Evolutionary conservation across 495 filamentous ascomycete genomes (phyloP).

Genomic region (Geoglossum glabrum): DNA sequence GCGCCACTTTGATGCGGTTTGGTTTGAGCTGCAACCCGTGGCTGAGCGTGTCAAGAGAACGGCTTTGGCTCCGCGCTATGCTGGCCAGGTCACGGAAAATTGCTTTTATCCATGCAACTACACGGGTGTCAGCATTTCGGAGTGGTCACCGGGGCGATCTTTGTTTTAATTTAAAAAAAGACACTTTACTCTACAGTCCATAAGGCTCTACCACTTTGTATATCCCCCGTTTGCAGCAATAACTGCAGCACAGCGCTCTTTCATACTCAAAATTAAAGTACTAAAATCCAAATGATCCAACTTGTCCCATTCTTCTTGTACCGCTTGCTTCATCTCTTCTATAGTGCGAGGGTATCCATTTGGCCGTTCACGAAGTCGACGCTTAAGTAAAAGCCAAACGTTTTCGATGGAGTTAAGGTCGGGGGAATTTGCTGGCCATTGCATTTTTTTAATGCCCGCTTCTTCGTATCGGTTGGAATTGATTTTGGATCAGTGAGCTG

Average conservation of each 20-base stretch:
- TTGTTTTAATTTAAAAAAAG: too few relatives aligned
- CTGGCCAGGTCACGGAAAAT: too few relatives aligned
- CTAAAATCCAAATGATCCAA: conserved; percentile 7
- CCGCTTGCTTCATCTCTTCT: not conserved
- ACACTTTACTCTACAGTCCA: not conserved
- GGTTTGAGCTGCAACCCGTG: too few relatives aligned
- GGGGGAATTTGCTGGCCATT: not conserved
- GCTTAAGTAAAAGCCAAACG: not conserved
- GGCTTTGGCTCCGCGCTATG: too few relatives aligned
- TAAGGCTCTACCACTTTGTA: conserved; percentile 14
- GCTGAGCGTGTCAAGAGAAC: too few relatives aligned
- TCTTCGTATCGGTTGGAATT: too few relatives aligned
- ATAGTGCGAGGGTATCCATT: not conserved
- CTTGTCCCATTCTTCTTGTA: conserved; percentile 13
- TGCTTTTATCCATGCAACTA: too few relatives aligned
- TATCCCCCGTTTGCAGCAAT: conserved; percentile 15
- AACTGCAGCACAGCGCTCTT: conserved; percentile 14
- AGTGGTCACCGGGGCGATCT: not conserved
- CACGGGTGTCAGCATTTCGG: not conserved
- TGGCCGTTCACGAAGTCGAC: not conserved
- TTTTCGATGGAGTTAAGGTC: not conserved
- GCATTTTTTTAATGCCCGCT: not conserved
- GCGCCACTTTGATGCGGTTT: not conserved
- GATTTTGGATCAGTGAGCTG: not conserved
- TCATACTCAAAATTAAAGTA: conserved; percentile 12